phyloP scores from a whole-genome alignment of 1,284 basidiomycete genomes.

The Heliocybe sulcata region DNA sequence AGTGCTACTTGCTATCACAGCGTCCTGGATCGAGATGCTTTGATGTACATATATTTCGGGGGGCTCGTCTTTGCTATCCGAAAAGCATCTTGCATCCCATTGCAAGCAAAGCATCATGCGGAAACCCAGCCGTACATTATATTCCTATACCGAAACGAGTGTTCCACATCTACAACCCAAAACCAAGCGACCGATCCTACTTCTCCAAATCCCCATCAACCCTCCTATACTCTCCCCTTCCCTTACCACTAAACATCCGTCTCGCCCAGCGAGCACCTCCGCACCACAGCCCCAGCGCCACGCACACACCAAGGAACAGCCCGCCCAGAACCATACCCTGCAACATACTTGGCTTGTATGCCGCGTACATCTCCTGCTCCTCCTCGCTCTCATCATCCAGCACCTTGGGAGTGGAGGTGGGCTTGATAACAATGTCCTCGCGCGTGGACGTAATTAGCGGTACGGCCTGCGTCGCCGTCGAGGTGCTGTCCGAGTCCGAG shows the following conservation, averaged over 20 bases:
- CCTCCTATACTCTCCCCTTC: slow-evolving; percentile 37
- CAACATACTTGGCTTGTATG: neutral
- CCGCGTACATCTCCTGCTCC: neutral
- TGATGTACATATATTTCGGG: too few relatives aligned
- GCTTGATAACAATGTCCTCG: neutral
- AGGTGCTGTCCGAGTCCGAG: neutral
- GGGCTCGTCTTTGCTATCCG: too few relatives aligned
- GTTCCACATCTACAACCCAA: neutral
- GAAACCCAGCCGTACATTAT: too few relatives aligned
- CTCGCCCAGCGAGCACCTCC: slow-evolving; percentile 42
- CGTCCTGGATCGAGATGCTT: too few relatives aligned
- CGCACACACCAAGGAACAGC: neutral
- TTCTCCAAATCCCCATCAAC: slow-evolving; percentile 48
- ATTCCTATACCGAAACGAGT: neutral
- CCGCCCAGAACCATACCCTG: neutral
- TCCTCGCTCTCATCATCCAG: neutral
- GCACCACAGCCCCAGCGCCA: slow-evolving; percentile 44
- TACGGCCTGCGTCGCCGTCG: neutral
- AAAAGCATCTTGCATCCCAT: too few relatives aligned
- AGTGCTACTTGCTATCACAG: too few relatives aligned
- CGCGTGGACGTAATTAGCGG: neutral
- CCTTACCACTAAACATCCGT: slow-evolving; percentile 28
- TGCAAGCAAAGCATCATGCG: too few relatives aligned
- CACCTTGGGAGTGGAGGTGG: neutral
- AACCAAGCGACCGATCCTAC: slow-evolving; percentile 22